Conservation (phyloP, 371 early-diverging fungal species). For the Blakeslea trispora region DNA sequence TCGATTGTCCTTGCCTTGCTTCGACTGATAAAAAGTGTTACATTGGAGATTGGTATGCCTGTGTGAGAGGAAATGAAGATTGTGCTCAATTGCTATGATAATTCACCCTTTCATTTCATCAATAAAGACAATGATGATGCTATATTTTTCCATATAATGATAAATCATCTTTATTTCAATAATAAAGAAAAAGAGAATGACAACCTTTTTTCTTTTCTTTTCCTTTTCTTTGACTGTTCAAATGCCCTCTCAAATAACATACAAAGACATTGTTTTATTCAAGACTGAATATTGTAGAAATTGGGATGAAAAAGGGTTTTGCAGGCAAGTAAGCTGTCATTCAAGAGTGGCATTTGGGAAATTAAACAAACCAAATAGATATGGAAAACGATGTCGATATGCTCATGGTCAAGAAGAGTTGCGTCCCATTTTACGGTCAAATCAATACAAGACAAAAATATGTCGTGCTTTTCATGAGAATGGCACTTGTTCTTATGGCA, state of each 20-base stretch:
- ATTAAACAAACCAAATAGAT: conserved; percentile 36
- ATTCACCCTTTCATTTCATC: not conserved
- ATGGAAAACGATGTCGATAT: conserved; percentile 93
- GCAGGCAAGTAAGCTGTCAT: conserved; percentile 54
- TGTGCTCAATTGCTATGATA: conserved; percentile 6
- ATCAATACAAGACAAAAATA: conserved; percentile 87
- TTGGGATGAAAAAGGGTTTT: conserved; percentile 76
- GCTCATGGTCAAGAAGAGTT: conserved; percentile 84
- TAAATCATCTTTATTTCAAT: not conserved
- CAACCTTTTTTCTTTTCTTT: not conserved
- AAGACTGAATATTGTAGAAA: conserved; percentile 93
- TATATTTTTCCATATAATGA: not conserved
- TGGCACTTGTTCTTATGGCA: conserved; percentile 89
- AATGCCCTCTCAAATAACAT: conserved; percentile 11
- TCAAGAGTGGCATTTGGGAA: too few relatives aligned
- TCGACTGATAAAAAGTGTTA: conserved; percentile 20
- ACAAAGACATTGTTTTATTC: conserved; percentile 74
- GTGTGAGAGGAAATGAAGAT: conserved; percentile 21
- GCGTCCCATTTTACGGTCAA: conserved; percentile 80
- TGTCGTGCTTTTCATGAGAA: conserved; percentile 84
- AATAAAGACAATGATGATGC: not conserved
- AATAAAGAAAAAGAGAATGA: not conserved
- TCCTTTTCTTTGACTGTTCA: not conserved
- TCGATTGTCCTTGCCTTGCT: conserved; percentile 25
- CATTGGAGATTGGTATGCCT: conserved; percentile 28